These are phyloP conservation scores for Fusarium avenaceum DNA, from an alignment of 2,329 filamentous ascomycete genomes.

Conservation along the genomic window DNA sequence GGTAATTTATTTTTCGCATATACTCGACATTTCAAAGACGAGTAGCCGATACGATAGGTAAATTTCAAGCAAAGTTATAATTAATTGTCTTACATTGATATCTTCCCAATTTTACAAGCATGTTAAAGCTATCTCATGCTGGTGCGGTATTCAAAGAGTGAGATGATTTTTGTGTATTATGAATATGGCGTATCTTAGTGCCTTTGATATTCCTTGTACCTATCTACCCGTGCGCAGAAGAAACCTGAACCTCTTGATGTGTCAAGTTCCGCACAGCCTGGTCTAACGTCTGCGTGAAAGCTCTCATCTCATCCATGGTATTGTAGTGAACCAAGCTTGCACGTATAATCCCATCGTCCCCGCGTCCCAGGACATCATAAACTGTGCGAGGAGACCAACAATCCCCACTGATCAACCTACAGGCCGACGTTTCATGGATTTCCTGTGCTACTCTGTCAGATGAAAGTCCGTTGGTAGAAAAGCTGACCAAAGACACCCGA, in stretches of 20 bases:
- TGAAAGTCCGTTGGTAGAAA: not conserved
- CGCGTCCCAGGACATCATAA: constrained; percentile 19
- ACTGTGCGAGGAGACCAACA: constrained; percentile 21
- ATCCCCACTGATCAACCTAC: constrained; percentile 8
- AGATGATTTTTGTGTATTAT: not conserved
- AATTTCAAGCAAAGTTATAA: too few relatives aligned
- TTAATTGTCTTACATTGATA: too few relatives aligned
- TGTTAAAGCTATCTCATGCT: too few relatives aligned
- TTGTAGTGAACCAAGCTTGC: constrained; percentile 26
- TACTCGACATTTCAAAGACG: too few relatives aligned
- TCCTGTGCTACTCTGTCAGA: constrained; percentile 1
- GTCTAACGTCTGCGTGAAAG: not conserved
- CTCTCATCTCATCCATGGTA: constrained; percentile 18
- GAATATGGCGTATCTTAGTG: too few relatives aligned
- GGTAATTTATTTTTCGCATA: too few relatives aligned
- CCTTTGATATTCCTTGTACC: not conserved
- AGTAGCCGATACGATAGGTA: too few relatives aligned
- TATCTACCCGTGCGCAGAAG: not conserved
- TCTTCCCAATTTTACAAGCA: too few relatives aligned
- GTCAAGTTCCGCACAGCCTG: constrained; percentile 2
- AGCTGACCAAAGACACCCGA: constrained; percentile 4
- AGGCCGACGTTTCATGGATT: constrained; percentile 15
- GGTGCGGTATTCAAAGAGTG: too few relatives aligned
- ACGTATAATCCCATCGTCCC: constrained; percentile 15
- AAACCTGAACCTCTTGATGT: not conserved